Conservation (phyloP, 371 early-diverging fungal genomes). For the Mucor velutinosus region DNA sequence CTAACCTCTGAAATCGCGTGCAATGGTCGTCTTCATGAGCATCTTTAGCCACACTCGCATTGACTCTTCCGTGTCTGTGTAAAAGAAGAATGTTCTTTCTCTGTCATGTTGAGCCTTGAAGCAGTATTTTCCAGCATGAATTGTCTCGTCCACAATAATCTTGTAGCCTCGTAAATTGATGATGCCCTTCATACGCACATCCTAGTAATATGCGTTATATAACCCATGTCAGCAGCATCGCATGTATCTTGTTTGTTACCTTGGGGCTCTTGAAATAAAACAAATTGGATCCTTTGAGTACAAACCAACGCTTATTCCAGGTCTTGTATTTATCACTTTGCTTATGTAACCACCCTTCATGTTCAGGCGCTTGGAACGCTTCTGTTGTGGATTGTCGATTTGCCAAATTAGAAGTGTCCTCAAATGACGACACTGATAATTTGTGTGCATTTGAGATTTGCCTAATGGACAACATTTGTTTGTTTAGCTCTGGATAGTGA, state of each 20-base stretch:
- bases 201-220: constrained; percentile 16
- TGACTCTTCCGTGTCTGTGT: constrained; percentile 59
- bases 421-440: constrained; percentile 35
- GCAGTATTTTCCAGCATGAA: constrained; percentile 68
- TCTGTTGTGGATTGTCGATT: constrained; percentile 21
- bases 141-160: constrained; percentile 62
- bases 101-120: constrained; percentile 72
- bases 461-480: neutral
- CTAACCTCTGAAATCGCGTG: constrained; percentile 54
- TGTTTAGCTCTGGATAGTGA: neutral
- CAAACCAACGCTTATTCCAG: constrained; percentile 74
- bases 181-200: constrained; percentile 59
- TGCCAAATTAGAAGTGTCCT: constrained; percentile 8
- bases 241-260: constrained; percentile 13
- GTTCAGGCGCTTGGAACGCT: constrained; percentile 42
- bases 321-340: constrained; percentile 67
- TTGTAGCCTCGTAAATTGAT: constrained; percentile 62
- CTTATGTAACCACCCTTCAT: constrained; percentile 69
- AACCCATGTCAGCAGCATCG: neutral
- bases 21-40: constrained; percentile 76
- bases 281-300: constrained; percentile 62
- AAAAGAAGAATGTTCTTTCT: constrained; percentile 66
- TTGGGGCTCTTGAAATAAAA: constrained; percentile 69
- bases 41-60: constrained; percentile 68
- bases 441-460: constrained; percentile 22